phyloP scores from a whole-genome alignment of 305 asterid species.

The Fraxinus albicans region DNA sequence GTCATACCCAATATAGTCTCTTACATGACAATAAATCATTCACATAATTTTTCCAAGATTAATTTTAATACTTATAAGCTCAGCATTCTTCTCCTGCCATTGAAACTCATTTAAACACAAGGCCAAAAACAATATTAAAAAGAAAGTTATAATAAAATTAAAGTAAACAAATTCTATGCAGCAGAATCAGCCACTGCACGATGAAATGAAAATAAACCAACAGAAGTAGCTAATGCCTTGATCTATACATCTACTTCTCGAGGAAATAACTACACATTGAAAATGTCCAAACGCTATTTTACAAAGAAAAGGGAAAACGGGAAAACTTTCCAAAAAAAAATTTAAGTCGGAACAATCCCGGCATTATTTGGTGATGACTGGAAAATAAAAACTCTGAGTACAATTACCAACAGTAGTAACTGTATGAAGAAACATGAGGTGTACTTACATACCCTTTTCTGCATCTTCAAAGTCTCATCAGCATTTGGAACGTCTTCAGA shows the following conservation, averaged over 20 bases:
- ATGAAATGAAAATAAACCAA: slow-evolving; percentile 9
- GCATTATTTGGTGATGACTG: slow-evolving; percentile 37
- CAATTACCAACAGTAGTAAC: slow-evolving; percentile 39
- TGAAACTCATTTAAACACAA: neutral
- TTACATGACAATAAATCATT: neutral
- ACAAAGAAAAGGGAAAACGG: neutral
- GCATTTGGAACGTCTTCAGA: neutral
- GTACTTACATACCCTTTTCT: slow-evolving; percentile 53
- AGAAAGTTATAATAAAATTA: neutral
- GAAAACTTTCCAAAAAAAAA: neutral
- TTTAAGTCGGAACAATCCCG: slow-evolving; percentile 64
- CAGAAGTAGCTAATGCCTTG: slow-evolving; percentile 6
- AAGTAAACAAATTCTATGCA: neutral
- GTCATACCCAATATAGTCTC: neutral
- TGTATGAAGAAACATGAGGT: slow-evolving; percentile 51
- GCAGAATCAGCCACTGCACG: slow-evolving; percentile 23
- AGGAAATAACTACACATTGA: slow-evolving; percentile 20
- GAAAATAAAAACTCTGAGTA: slow-evolving; percentile 34
- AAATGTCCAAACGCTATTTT: slow-evolving; percentile 8
- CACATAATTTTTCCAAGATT: neutral
- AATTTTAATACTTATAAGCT: neutral
- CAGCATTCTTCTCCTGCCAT: neutral
- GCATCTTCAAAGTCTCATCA: slow-evolving; percentile 22
- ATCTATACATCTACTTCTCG: slow-evolving; percentile 37
- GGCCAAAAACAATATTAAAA: neutral